Conservation (phyloP, 306 rosid species). For the Sophora flavescens region DNA sequence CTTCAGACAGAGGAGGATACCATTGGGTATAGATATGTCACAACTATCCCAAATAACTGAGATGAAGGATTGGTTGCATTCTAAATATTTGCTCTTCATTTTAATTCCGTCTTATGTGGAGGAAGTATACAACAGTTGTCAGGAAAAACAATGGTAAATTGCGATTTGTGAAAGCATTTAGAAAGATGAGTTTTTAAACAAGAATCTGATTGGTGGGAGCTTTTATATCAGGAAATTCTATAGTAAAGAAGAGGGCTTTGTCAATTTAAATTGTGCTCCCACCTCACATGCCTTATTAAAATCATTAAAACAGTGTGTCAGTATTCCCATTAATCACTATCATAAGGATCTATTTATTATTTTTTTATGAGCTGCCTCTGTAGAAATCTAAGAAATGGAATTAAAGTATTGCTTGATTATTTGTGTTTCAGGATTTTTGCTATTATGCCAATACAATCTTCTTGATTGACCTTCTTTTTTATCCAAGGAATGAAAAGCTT, state of each 20-base stretch:
- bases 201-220: constrained; percentile 11
- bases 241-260: constrained; percentile 18
- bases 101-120: constrained; percentile 6
- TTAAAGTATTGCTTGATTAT: constrained; percentile 43
- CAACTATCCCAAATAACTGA: background rate
- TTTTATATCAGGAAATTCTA: background rate
- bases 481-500: constrained; percentile 84
- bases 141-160: background rate
- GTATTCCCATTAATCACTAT: constrained; percentile 20
- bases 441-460: constrained; percentile 95
- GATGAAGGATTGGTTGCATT: constrained; percentile 6
- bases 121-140: background rate
- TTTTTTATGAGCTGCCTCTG: background rate
- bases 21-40: background rate
- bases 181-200: background rate
- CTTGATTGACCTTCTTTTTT: constrained; percentile 78
- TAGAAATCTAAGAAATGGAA: constrained; percentile 19
- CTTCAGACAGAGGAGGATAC: constrained; percentile 24
- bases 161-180: constrained; percentile 3
- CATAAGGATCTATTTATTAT: background rate
- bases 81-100: constrained; percentile 1
- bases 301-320: background rate
- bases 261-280: background rate
- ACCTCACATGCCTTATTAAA: background rate
- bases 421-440: constrained; percentile 82